These are phyloP conservation scores for Lentinula boryana DNA, from an alignment of 768 basidiomycete species.

Conservation along the genomic window DNA sequence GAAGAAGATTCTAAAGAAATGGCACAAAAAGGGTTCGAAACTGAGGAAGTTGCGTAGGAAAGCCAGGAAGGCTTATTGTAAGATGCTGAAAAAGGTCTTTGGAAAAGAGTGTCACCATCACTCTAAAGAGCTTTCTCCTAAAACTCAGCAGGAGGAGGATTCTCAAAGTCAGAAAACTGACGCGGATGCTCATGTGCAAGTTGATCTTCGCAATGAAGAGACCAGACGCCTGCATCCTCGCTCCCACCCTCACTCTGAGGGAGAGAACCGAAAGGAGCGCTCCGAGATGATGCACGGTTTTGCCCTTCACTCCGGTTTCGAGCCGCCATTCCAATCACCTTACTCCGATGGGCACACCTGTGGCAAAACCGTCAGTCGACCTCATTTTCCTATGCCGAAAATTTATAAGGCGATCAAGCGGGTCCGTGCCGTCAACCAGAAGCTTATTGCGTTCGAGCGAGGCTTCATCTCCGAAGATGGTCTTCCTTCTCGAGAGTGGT, in stretches of 20 bases:
- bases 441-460: constrained; percentile 63
- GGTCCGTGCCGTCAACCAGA: constrained; percentile 55
- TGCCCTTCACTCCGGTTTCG: constrained; percentile 5
- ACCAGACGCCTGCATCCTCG: too few species aligned
- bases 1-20: constrained; percentile 25
- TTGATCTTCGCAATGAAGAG: background rate
- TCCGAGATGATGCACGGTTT: background rate
- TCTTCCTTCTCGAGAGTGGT: constrained; percentile 81
- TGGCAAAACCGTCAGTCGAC: constrained; percentile 6
- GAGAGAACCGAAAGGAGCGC: background rate
- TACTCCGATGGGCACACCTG: background rate
- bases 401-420: constrained; percentile 54
- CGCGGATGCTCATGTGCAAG: background rate
- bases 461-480: constrained; percentile 79
- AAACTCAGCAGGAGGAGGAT: background rate
- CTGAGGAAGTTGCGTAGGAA: constrained; percentile 17
- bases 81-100: constrained; percentile 26
- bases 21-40: constrained; percentile 19
- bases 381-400: constrained; percentile 27
- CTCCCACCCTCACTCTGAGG: background rate
- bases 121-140: background rate
- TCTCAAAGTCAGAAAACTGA: background rate
- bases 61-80: constrained; percentile 25
- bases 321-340: background rate
- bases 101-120: constrained; percentile 18